phyloP scores from a whole-genome alignment of 2,329 filamentous ascomycete genomes.

The Escovopsis sp. region DNA sequence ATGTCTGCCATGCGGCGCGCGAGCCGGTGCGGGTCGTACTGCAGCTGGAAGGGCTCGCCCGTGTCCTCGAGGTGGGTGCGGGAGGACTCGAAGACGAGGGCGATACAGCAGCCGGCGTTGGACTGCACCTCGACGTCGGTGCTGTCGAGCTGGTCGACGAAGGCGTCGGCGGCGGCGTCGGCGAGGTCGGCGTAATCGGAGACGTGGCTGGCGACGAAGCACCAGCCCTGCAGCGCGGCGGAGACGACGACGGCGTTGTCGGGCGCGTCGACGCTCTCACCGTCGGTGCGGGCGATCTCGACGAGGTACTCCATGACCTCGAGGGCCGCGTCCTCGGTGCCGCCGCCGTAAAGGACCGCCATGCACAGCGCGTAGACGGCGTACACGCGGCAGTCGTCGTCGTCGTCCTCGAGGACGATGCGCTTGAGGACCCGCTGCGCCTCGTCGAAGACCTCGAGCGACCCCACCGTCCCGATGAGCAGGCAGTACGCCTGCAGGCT shows the following conservation, averaged over 20 bases:
- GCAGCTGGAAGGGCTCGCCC: slow-evolving; percentile 33
- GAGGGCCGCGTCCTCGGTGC: slow-evolving; percentile 49
- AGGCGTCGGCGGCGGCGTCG: slow-evolving; percentile 60
- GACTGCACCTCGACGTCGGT: slow-evolving; percentile 58
- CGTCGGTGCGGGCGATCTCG: slow-evolving; percentile 68
- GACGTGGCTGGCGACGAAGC: slow-evolving; percentile 62
- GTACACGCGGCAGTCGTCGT: slow-evolving; percentile 49
- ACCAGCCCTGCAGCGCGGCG: slow-evolving; percentile 65
- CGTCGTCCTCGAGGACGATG: slow-evolving; percentile 38
- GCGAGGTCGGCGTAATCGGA: slow-evolving; percentile 60
- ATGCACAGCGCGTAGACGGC: slow-evolving; percentile 60
- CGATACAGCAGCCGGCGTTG: slow-evolving; percentile 65
- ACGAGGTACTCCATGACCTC: slow-evolving; percentile 63
- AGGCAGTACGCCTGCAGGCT: slow-evolving; percentile 60
- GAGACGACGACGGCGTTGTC: slow-evolving; percentile 59
- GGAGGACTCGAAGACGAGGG: slow-evolving; percentile 63
- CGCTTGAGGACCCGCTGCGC: slow-evolving; percentile 18
- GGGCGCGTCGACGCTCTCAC: slow-evolving; percentile 52
- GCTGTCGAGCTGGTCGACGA: slow-evolving; percentile 75
- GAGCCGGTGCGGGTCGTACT: slow-evolving; percentile 35
- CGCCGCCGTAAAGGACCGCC: slow-evolving; percentile 63
- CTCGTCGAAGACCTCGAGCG: slow-evolving; percentile 23
- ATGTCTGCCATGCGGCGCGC: slow-evolving; percentile 33
- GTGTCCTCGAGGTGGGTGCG: slow-evolving; percentile 34
- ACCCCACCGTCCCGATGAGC: slow-evolving; percentile 54